Base-by-base conservation (phyloP, 2,329 filamentous ascomycete species). In the Pseudogymnoascus sp. region DNA sequence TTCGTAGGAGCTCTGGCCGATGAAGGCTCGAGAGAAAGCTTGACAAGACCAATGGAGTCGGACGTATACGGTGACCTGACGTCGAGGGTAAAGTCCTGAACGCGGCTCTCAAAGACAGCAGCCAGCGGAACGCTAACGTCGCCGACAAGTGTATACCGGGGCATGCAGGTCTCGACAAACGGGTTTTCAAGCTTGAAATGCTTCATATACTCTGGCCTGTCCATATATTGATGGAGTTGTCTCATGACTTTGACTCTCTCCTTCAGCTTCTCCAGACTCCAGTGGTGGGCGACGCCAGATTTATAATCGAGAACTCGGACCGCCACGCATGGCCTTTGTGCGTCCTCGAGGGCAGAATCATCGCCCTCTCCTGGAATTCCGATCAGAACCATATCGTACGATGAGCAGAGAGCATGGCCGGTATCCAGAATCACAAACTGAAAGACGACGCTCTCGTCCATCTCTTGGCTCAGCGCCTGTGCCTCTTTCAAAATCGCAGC, bases 401-500 rank as follows among this genome's bases (percentile, higher is more conserved):
- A 96, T 2, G 94, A 99, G 68, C 89, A 92, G 67, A 95, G 83
- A 22, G 86, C 87, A 70, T 99, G 92, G 1, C 94, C 94, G 66
- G 89, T 80, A 69, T 97, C 93, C 33, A 97, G 86, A 62, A 97
- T 87, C 11, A 91, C 89, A 72, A 97, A 99, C 74, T 99, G 94
- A 73, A 99, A 97, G 19, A 93, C 88, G 7, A 97, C 90, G 67
- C 86, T 86, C 73, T 97, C 94, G 68, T 94, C 90, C 78, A 99
- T 89, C 70, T 96, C 91, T 69, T 96, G 93, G 77, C 92, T 96
- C 91, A 99, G 94, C 64, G 99, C 88, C 72, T 99, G 94, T 1
- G 94, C 94, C 75, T 99, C 94, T 73, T 99, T 99, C 63, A 99
- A 76, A 28, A 87, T 84, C 6, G 90, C 86, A 2, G 93, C 93